Evolutionary conservation across 1,284 basidiomycete genomes (phyloP), one percentile per base, ranked within the genome.

Genomic region (Psilocybe mexicana): DNA sequence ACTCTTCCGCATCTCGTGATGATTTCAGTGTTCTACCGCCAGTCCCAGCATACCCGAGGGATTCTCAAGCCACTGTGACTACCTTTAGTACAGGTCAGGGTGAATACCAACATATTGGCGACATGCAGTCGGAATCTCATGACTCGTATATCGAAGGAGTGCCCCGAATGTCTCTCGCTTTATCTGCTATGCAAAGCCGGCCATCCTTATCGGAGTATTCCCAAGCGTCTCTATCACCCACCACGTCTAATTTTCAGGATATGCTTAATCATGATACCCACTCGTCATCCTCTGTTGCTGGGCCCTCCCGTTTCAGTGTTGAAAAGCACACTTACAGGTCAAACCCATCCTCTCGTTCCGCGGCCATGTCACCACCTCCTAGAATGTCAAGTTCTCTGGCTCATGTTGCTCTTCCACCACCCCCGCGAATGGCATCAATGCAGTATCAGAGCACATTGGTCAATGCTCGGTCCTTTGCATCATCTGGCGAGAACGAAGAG

Each of bases 181-280:
- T 71, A 61, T 75, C 74, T 26, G 71, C 69, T 6, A 58, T 71
- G 28, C 68, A 69, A 42, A 73, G 72, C 58, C 68, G 76, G 36
- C 76, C 74, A 11, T 86, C 86, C 18, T 63, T 83, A 30, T 86
- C 84, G 6, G 80, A 84, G 53, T 85, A 85, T 67, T 78, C 77
- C 3, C 76, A 78, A 61, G 67, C 80, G 3, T 90, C 88, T 3
- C 53, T 65, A 49, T 72, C 71, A 2, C 88, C 88, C 0, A 87
- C 88, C 0, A 83, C 79, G 12, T 90, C 88, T 25, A 86, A 85
- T 11, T 90, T 91, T 72, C 82, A 83, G 33, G 87, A 89, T 62
- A 80, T 78, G 6, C 68, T 83, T 25, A 70, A 66, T 30, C 56
- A 57, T 28, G 65, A 65, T 59, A 54, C 64, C 38, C 63, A 65